Base-by-base conservation (phyloP, 257 asterid genomes). In the Asclepias syriaca region DNA sequence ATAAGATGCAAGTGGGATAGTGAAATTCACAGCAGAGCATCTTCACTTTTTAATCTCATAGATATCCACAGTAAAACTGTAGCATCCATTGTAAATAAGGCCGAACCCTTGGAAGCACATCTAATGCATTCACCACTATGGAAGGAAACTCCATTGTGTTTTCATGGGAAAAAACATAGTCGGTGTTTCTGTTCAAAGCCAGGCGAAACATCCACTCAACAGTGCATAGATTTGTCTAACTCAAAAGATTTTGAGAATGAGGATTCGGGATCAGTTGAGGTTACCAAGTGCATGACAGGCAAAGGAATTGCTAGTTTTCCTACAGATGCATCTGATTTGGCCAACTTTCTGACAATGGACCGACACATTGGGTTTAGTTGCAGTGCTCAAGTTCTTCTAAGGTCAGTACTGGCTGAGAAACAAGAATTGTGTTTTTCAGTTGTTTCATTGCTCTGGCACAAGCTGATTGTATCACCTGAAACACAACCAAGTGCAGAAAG, bases 371-470 rank as follows among this genome's bases (percentile, higher is more conserved):
- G 99, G 66, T 90, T 92, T 85, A 87, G 72, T 79, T 92, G 95
- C 83, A 87, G 85, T 21, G 92, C 96, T 1, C 85, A 88, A 81
- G 88, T 88, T 81, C 97, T 86, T 82, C 78, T 95, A 39, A 87
- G 87, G 78, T 88, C 97, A 8, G 87, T 90, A 80, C 92, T 95
- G 27, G 80, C 85, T 0, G 97, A 95, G 75, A 95, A 92, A 65
- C 97, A 95, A 79, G 96, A 95, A 81, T 71, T 95, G 40, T 95
- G 99, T 75, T 87, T 92, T 83, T 95, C 98, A 13, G 99, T 95
- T 75, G 98, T 95, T 77, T 92, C 98, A 13, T 76, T 92, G 85
- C 97, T 95, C 78, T 95, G 98, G 99, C 98, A 90, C 90, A 95
- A 92, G 83, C 74, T 95, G 90, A 92, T 95, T 76, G 87, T 84